Evolutionary conservation across 352 stramenopile species (phyloP).

Genomic region (Globisporangium polare): DNA sequence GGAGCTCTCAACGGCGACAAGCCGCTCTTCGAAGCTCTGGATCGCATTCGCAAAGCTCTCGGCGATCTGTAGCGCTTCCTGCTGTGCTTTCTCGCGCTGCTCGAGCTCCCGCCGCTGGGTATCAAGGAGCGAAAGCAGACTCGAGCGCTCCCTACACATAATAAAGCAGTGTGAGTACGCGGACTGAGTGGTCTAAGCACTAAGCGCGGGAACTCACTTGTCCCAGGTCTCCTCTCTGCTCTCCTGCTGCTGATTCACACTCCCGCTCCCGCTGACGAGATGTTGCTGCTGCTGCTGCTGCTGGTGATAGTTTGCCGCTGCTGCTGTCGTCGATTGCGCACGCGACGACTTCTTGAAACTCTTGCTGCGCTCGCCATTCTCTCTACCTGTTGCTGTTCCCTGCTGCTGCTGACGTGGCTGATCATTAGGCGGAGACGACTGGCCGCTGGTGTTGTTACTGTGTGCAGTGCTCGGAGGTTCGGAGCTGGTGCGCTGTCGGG

Average conservation of each 20-base stretch:
- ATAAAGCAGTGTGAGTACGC: not conserved
- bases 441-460: not conserved
- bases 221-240: slow-evolving; percentile 38
- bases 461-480: not conserved
- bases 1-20: slow-evolving; percentile 43
- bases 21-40: slow-evolving; percentile 51
- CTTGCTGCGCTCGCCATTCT: not conserved
- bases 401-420: not conserved
- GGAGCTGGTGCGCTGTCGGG: not conserved
- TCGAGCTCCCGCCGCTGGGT: slow-evolving; percentile 55
- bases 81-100: slow-evolving; percentile 42
- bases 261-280: not conserved
- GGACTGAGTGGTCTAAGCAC: no score
- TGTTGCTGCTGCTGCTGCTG: slow-evolving; percentile 1
- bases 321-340: not conserved
- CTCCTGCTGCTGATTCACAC: not conserved
- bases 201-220: no score
- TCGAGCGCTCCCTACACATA: slow-evolving; percentile 41
- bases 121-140: slow-evolving; percentile 59
- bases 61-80: slow-evolving; percentile 46
- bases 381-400: not conserved
- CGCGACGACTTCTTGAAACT: slow-evolving; percentile 1
- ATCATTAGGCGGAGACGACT: not conserved
- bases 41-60: slow-evolving; percentile 53
- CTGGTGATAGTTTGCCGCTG: not conserved